Percentiles rank a stretch among this genome's conserved stretches.
These are phyloP conservation scores for Pseudocercospora musae DNA, from an alignment of 2,329 filamentous ascomycete genomes.

Conservation along the genomic window DNA sequence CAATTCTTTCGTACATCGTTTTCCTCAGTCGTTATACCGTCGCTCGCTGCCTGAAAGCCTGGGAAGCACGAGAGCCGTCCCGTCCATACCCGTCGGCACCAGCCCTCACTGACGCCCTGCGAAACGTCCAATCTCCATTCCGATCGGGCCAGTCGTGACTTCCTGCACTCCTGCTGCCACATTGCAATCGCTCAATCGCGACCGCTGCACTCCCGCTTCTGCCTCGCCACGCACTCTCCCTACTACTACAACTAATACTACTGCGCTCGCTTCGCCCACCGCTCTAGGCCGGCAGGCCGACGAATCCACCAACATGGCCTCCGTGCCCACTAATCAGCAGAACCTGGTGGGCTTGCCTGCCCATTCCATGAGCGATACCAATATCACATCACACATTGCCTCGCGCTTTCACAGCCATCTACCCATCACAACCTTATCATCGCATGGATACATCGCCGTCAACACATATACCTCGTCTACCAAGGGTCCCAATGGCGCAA, in stretches of 20 bases:
- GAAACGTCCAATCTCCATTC: slow-evolving; percentile 2
- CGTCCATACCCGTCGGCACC: not conserved
- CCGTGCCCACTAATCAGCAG: slow-evolving; percentile 67
- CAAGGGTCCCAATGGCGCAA: slow-evolving; percentile 84
- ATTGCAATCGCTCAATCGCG: not conserved
- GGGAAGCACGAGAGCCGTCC: not conserved
- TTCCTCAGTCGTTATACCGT: not conserved
- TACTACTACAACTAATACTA: not conserved
- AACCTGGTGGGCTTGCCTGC: slow-evolving; percentile 85
- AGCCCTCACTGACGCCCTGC: not conserved
- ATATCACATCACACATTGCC: slow-evolving; percentile 73
- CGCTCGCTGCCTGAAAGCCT: not conserved
- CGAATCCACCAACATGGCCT: slow-evolving; percentile 28
- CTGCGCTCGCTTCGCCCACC: slow-evolving; percentile 8
- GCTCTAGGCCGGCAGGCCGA: slow-evolving; percentile 27
- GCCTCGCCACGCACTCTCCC: slow-evolving; percentile 15
- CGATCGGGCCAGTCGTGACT: not conserved
- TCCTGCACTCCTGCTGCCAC: not conserved
- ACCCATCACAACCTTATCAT: slow-evolving; percentile 83
- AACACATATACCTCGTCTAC: slow-evolving; percentile 92
- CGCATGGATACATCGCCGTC: slow-evolving; percentile 83
- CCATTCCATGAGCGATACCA: slow-evolving; percentile 69
- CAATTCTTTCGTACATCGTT: not conserved
- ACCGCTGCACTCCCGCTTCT: slow-evolving; percentile 1
- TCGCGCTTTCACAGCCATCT: slow-evolving; percentile 88